Evolutionary conservation across 129 eudicot species (phyloP), one percentile per base, ranked within the genome.

Genomic region (Flaveria linearis): DNA sequence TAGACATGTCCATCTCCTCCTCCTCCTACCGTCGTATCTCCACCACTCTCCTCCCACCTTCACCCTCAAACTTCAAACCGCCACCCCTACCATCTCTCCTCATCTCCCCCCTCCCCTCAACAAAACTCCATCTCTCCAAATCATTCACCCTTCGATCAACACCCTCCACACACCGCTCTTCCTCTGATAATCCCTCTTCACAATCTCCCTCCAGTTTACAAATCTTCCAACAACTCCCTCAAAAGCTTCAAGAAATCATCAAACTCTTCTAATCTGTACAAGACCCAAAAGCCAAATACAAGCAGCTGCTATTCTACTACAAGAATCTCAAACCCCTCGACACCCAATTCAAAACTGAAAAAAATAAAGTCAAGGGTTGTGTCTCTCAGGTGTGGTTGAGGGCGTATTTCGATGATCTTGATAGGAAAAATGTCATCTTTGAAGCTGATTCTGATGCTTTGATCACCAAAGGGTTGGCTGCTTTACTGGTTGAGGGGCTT

Each of bases 381-480:
- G 97, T 93, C 65, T 91, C 98, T 9, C 97, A 93, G 86, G 98
- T 93, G 13, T 93, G 96, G 96, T 88, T 93, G 26, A 76, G 97
- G 61, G 92, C 97, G 30, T 88, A 85, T 61, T 80, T 73, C 18
- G 77, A 87, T 51, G 95, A 89, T 60, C n/a, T n/a, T n/a, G n/a
- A n/a, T n/a, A n/a, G n/a, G n/a, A n/a, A n/a, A n/a, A n/a, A n/a
- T n/a, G n/a, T n/a, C n/a, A n/a, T n/a, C n/a, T n/a, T n/a, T n/a
- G n/a, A n/a, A n/a, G n/a, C n/a, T n/a, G n/a, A n/a, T n/a, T n/a
- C n/a, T n/a, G n/a, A n/a, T n/a, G n/a, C n/a, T n/a, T n/a, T n/a
- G n/a, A n/a, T n/a, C n/a, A n/a, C n/a, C n/a, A n/a, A n/a, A n/a
- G n/a, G n/a, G n/a, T n/a, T n/a, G n/a, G n/a, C n/a, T n/a, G n/a